phyloP scores from a whole-genome alignment of 371 early-diverging fungal species.

The Circinella umbellata region DNA sequence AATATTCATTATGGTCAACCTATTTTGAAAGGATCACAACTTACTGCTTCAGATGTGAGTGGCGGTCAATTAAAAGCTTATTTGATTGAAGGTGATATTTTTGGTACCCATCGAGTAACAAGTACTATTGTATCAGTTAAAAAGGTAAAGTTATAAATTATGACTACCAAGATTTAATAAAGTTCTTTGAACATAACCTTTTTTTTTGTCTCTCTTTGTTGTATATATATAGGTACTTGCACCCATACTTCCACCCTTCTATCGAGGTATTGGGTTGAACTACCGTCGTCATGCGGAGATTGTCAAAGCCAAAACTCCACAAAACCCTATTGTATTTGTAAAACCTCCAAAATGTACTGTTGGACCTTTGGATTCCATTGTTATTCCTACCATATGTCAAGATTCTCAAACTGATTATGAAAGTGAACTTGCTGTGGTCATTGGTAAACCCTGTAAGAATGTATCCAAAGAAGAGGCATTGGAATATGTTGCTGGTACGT shows the following conservation, averaged over 20 bases:
- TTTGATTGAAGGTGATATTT: slow-evolving; percentile 50
- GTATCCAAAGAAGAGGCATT: slow-evolving; percentile 54
- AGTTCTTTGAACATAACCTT: too few species aligned
- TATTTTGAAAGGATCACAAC: slow-evolving; percentile 18
- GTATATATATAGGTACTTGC: slow-evolving; percentile 38
- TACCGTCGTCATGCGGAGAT: slow-evolving; percentile 63
- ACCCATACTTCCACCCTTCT: slow-evolving; percentile 41
- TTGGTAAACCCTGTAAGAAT: slow-evolving; percentile 59
- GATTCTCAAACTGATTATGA: slow-evolving; percentile 64
- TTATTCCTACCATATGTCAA: slow-evolving; percentile 51
- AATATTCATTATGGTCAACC: slow-evolving; percentile 56
- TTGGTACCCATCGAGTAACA: slow-evolving; percentile 39
- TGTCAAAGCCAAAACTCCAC: slow-evolving; percentile 49
- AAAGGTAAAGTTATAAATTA: slow-evolving; percentile 22
- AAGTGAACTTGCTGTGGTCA: slow-evolving; percentile 65
- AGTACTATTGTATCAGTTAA: slow-evolving; percentile 38
- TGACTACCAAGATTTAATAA: too few species aligned
- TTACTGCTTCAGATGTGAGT: slow-evolving; percentile 20
- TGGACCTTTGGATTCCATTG: slow-evolving; percentile 51
- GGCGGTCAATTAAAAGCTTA: slow-evolving; percentile 38
- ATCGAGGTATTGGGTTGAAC: slow-evolving; percentile 66
- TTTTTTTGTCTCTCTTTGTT: too few species aligned
- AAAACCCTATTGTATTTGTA: slow-evolving; percentile 61
- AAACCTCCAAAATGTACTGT: slow-evolving; percentile 53
- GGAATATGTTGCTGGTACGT: slow-evolving; percentile 50